phyloP scores from a whole-genome alignment of 345 rosid species.

The Odontarrhena argentea region DNA sequence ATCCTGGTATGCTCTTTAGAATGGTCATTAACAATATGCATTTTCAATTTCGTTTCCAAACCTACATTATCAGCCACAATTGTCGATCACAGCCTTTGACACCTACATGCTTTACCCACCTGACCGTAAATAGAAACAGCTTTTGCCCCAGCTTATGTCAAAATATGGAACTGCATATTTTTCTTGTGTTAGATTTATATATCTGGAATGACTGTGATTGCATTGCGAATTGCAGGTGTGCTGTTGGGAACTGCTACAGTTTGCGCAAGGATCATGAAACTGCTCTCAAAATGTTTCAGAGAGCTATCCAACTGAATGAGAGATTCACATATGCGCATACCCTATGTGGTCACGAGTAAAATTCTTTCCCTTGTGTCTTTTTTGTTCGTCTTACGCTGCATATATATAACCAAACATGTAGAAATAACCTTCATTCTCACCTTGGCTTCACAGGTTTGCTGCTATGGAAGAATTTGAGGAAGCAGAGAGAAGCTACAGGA shows the following conservation, averaged over 20 bases:
- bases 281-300: constrained; percentile 81
- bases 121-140: neutral
- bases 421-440: constrained; percentile 9
- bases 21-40: constrained; percentile 19
- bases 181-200: constrained; percentile 1
- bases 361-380: constrained; percentile 15
- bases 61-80: constrained; percentile 14
- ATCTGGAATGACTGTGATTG: constrained; percentile 24
- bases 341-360: constrained; percentile 96
- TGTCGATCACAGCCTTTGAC: neutral
- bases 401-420: constrained; percentile 11
- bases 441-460: constrained; percentile 53
- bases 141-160: constrained; percentile 5
- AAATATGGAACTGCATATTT: constrained; percentile 10
- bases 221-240: constrained; percentile 64
- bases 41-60: neutral
- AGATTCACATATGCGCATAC: constrained; percentile 92
- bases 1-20: constrained; percentile 62
- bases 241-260: constrained; percentile 89
- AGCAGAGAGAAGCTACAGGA: constrained; percentile 76
- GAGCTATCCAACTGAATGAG: constrained; percentile 78
- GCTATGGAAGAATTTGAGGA: constrained; percentile 78
- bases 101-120: neutral
- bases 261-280: constrained; percentile 90
- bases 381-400: constrained; percentile 16